phyloP scores from a whole-genome alignment of 2,329 filamentous ascomycete genomes.

The Colletotrichum zoysiae region DNA sequence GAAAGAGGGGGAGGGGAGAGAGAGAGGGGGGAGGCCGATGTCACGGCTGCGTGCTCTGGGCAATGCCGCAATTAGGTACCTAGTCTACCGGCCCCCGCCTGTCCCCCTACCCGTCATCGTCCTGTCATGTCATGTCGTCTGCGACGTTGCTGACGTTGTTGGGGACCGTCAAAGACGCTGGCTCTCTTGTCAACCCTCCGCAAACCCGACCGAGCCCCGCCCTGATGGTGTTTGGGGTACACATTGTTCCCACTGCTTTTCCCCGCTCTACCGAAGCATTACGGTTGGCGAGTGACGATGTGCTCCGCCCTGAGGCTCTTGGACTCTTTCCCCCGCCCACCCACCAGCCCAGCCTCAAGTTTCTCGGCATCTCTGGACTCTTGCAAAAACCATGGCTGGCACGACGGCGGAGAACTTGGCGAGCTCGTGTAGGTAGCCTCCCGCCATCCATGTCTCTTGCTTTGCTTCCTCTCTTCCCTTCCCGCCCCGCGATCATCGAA shows the following conservation, averaged over 20 bases:
- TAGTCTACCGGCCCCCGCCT: constrained; percentile 5
- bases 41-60: not conserved
- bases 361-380: not conserved
- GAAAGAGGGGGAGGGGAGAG: no score
- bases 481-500: not conserved
- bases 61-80: constrained; percentile 8
- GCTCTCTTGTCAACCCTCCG: constrained; percentile 1
- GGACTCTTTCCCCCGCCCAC: constrained; percentile 1
- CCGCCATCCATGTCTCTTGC: constrained; percentile 21
- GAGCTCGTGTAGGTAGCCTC: constrained; percentile 29
- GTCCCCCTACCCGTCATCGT: not conserved
- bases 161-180: not conserved
- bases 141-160: not conserved
- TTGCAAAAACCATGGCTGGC: not conserved
- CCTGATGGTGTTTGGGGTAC: constrained; percentile 15
- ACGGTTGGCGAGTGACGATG: constrained; percentile 1
- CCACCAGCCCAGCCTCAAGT: constrained; percentile 4
- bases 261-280: constrained; percentile 7
- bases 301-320: constrained; percentile 9
- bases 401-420: constrained; percentile 1
- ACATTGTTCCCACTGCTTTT: constrained; percentile 2
- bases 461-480: not conserved
- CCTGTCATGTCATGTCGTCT: not conserved
- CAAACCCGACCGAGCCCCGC: not conserved
- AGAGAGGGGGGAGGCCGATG: no score